A percentile compares a stretch with the other conserved stretches of the same genome.
Conservation (phyloP, 2,329 filamentous ascomycete genomes). For the Fonsecaea multimorphosa region DNA sequence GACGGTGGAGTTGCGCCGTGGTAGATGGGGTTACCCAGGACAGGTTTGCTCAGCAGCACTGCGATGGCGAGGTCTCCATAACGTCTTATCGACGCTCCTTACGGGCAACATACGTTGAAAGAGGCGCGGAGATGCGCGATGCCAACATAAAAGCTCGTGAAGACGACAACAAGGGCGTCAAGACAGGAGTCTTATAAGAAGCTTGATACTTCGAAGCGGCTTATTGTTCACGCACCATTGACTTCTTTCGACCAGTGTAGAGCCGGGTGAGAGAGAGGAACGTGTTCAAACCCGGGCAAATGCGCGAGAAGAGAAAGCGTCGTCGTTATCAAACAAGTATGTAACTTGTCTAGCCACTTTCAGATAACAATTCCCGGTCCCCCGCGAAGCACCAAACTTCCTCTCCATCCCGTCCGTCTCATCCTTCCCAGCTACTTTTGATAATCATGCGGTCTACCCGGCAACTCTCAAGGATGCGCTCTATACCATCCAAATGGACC, state of each 20-base stretch:
- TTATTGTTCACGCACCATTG: not conserved
- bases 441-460: not conserved
- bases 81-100: not conserved
- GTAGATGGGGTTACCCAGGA: not conserved
- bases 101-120: constrained; percentile 6
- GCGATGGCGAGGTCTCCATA: not conserved
- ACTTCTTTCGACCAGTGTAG: not conserved
- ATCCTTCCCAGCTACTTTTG: not conserved
- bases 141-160: not conserved
- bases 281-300: not conserved
- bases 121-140: constrained; percentile 13
- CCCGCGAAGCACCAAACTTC: not conserved
- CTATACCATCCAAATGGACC: constrained; percentile 6
- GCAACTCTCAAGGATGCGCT: not conserved
- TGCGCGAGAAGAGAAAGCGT: not conserved
- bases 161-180: not conserved
- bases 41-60: not conserved
- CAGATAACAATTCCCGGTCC: constrained; percentile 19
- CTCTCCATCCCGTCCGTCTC: not conserved
- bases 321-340: not conserved
- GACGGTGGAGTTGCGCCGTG: not conserved
- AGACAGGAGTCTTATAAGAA: not conserved
- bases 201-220: not conserved
- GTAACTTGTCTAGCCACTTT: constrained; percentile 15
- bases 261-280: not conserved